Percentiles rank a stretch among this genome's conserved stretches.
These are phyloP conservation scores for Collybiopsis confluens DNA, from an alignment of 768 basidiomycete species.

Conservation along the genomic window DNA sequence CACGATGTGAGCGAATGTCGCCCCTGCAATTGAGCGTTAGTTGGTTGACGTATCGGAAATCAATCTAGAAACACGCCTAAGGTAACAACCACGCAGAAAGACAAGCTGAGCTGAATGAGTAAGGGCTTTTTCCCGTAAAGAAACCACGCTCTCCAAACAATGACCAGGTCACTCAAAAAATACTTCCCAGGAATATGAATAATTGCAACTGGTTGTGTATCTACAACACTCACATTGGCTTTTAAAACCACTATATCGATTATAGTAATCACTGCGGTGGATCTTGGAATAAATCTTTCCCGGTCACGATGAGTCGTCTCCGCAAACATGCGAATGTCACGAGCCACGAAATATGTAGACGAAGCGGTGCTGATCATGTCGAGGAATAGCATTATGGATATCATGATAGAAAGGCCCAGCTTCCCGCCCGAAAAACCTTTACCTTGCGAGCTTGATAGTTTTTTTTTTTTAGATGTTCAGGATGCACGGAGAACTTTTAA, in stretches of 20 bases:
- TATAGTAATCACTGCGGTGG: not conserved
- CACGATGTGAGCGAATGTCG: not conserved
- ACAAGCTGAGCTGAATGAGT: not conserved
- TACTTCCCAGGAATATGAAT: not conserved
- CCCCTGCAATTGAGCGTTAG: not conserved
- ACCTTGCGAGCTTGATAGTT: not conserved
- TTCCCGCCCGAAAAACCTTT: not conserved
- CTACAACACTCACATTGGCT: not conserved
- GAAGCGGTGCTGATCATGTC: not conserved
- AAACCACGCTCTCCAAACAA: constrained; percentile 2
- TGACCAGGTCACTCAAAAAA: not conserved
- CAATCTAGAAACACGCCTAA: not conserved
- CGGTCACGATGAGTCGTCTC: not conserved
- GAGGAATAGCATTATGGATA: not conserved
- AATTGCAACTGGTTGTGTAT: not conserved
- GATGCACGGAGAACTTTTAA: too few species aligned
- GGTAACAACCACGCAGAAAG: not conserved
- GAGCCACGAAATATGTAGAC: not conserved
- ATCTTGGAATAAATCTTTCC: not conserved
- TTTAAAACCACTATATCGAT: not conserved
- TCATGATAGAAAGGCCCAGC: not conserved
- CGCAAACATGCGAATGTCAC: not conserved
- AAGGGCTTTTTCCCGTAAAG: not conserved
- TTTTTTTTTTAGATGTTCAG: too few species aligned
- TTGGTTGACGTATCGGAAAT: not conserved